Base-by-base conservation (phyloP, 768 basidiomycete species). In the Trametes villosa region DNA sequence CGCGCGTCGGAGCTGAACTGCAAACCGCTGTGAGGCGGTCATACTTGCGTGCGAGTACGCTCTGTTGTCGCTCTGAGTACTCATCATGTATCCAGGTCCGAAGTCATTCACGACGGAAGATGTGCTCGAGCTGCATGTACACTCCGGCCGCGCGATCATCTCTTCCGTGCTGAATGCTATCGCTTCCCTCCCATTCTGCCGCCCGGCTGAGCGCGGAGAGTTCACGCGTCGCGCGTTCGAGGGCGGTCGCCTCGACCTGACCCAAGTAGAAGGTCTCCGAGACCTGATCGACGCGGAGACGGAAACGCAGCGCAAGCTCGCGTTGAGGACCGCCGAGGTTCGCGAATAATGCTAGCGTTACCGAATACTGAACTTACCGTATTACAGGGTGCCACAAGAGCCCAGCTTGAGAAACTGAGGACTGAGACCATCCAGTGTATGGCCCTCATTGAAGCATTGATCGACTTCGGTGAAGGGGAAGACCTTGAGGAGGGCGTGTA, bases 381-480 rank as follows among this genome's bases (percentile, higher is more conserved):
- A 3, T 24, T 9, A 4, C 64, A 95, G 92, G 94, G 94, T 36
- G 70, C 75, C 18, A 80, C 83, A 30, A 78, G 83, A 49, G 75
- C 76, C 11, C 81, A 81, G 50, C 89, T 89, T 61, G 86, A 91
- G 48, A 69, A 80, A 5, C 73, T 96, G 49, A 78, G 94, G 53
- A 72, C 73, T 8, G 81, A 85, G 13, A 86, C 92, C 18, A 83
- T 96, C 24, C 78, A 83, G 29, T 89, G 88, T 50, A 82, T 94
- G 22, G 86, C 94, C 12, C 81, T 86, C 62, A 79, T 93, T 4
- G 95, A 97, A 73, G 95, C 94, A 1, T 75, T 96, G 20, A 95
- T 97, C 54, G 94, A 96, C 72, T 97, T 96, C 72, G 92, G 92
- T 7, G 94, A 97, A 74, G 91, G 88, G 15, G 94, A 96, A 68